Evolutionary conservation across 768 basidiomycete genomes (phyloP).

Genomic region (Kwoniella sp.): DNA sequence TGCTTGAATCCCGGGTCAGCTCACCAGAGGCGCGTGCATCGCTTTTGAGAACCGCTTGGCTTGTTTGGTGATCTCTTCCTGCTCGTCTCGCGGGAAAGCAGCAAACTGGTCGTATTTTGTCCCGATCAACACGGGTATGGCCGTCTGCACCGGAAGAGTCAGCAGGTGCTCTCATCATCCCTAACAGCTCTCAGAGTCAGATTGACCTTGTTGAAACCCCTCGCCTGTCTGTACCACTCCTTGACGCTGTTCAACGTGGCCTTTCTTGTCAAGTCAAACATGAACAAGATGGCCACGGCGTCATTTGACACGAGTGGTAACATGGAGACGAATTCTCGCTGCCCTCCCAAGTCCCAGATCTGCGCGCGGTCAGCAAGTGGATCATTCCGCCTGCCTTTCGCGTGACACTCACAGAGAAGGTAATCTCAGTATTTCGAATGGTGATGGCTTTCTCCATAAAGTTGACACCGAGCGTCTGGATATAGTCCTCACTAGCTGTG

Average conservation of each 20-base stretch:
- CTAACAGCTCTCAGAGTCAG: background rate
- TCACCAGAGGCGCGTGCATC: slow-evolving; percentile 89
- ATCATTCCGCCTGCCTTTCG: too few species aligned
- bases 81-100: slow-evolving; percentile 92
- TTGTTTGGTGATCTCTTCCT: slow-evolving; percentile 99
- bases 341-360: slow-evolving; percentile 95
- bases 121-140: slow-evolving; percentile 96
- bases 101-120: slow-evolving; percentile 98
- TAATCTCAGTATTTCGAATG: slow-evolving; percentile 96
- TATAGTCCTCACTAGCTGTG: slow-evolving; percentile 75
- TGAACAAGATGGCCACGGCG: slow-evolving; percentile 98
- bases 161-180: background rate
- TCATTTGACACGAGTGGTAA: slow-evolving; percentile 96
- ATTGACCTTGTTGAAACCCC: slow-evolving; percentile 93
- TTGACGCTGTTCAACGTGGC: slow-evolving; percentile 97
- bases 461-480: slow-evolving; percentile 99
- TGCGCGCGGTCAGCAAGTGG: slow-evolving; percentile 4
- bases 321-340: slow-evolving; percentile 99
- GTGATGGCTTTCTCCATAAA: slow-evolving; percentile 99
- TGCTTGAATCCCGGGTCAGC: slow-evolving; percentile 3
- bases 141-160: slow-evolving; percentile 62
- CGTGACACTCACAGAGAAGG: slow-evolving; percentile 69
- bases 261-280: slow-evolving; percentile 98
- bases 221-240: slow-evolving; percentile 98
- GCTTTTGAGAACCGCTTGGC: slow-evolving; percentile 97